phyloP scores from a whole-genome alignment of 2,329 filamentous ascomycete genomes.

The Pseudocercospora vitis region DNA sequence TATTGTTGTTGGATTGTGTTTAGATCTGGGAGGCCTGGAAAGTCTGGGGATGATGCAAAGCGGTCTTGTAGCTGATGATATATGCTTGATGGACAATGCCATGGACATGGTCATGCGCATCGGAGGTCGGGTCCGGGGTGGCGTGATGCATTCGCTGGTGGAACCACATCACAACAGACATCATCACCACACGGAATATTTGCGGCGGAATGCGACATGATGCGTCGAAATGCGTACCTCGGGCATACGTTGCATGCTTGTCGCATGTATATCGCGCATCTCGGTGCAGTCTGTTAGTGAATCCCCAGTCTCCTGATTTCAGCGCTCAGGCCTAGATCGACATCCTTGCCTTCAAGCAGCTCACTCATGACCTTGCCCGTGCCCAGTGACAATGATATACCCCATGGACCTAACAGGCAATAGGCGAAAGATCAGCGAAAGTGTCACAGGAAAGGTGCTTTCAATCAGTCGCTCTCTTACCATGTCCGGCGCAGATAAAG shows the following conservation, averaged over 20 bases:
- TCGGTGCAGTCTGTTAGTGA: too few relatives aligned
- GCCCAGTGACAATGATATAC: slow-evolving; percentile 92
- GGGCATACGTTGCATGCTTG: too few relatives aligned
- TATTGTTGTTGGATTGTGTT: neutral
- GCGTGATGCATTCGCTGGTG: neutral
- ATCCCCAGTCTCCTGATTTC: slow-evolving; percentile 58
- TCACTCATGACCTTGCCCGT: slow-evolving; percentile 65
- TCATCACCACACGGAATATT: too few relatives aligned
- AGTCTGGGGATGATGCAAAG: neutral
- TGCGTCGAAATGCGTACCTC: too few relatives aligned
- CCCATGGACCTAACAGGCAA: too few relatives aligned
- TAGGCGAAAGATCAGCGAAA: too few relatives aligned
- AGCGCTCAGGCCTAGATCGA: slow-evolving; percentile 45
- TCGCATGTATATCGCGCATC: too few relatives aligned
- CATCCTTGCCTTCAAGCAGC: slow-evolving; percentile 53
- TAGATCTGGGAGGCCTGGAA: neutral
- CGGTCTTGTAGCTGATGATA: neutral
- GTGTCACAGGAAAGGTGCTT: too few relatives aligned
- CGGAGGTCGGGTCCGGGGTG: neutral
- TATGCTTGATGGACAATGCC: neutral
- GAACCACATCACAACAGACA: neutral
- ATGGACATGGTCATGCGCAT: neutral
- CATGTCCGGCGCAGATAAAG: slow-evolving; percentile 83
- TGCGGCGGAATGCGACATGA: too few relatives aligned
- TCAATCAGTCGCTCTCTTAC: too few relatives aligned